Base-by-base conservation (phyloP, 306 rosid genomes). In the Lathyrus aphaca region DNA sequence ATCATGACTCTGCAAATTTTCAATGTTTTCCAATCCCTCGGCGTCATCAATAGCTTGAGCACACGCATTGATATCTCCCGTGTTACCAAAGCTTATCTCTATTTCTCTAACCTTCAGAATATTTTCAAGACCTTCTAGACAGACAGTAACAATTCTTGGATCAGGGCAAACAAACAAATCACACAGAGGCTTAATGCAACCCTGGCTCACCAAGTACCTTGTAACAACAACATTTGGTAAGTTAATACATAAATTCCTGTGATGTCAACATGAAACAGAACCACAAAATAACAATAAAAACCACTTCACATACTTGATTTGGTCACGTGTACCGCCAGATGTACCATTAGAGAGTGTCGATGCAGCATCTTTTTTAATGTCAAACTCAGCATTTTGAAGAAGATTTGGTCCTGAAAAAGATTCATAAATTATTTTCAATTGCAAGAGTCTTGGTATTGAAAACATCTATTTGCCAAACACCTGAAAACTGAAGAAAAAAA, bases 331-430 rank as follows among this genome's bases (percentile, higher is more conserved):
- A 45, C 97, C 97, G 35, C 97, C 97, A 66, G 97, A 91, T 13
- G 97, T 91, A 73, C 96, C 97, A 84, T 91, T 91, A n/a, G 97
- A 91, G 70, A 91, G 84, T 73, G 97, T 94, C 97, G 96, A 91
- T 1, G 96, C 97, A 30, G 96, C 96, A 82, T 91, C 97, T 65
- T 91, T 89, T 85, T 91, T 91, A 27, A 91, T 89, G 80, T 91
- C 97, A 82, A 91, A 91, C 90, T 91, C 97, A 2, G 97, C 96
- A 85, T 80, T 85, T 91, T 83, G 96, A 73, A 91, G 97, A 82
- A 91, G 88, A 82, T 79, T 89, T n/a, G n/a, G n/a, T n/a, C n/a
- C n/a, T n/a, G n/a, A n/a, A n/a, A n/a, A n/a, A n/a, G n/a, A n/a
- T n/a, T n/a, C n/a, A n/a, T n/a, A n/a, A n/a, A n/a, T n/a, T n/a